Evolutionary conservation across 805 yeast species (phyloP), one percentile per base, ranked within the genome.

Genomic region (Kodamaea hsintzibuensis): DNA sequence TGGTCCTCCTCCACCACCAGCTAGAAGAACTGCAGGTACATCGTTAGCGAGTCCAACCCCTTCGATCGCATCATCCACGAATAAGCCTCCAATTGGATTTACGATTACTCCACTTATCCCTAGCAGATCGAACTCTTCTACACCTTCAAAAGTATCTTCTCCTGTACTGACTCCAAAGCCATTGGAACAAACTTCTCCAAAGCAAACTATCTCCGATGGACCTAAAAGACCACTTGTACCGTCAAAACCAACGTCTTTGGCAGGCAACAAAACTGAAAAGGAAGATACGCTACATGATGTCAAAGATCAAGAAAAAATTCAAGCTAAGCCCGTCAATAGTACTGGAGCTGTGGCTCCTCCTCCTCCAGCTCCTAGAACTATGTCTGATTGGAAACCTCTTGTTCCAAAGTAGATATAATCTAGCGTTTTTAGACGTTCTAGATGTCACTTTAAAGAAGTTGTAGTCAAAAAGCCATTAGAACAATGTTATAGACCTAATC

Each of bases 351-450:
- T 33, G 5, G 48, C 44, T n/a, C 45, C 56, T 18, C 47, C 48
- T n/a, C 42, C 51, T 7, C 52, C 55, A 19, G 47, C 43, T 9
- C 52, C 61, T 44, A 18, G 54, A 40, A 45, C 69, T 1, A 68
- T 79, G 75, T 73, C 80, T 6, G 78, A 79, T 22, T 80, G 84
- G 84, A 78, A 77, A 50, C 83, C 84, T 4, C 65, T 80, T 49
- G 70, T 77, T 18, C 84, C 84, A 6, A 79, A 78, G 59, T 79
- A 62, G 35, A 6, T 6, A 22, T 22, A 16, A n/a, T 16, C 17
- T 30, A 16, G 13, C 16, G 7, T 45, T 27, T n/a, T 19, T 45
- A 33, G 14, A 5, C 8, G 35, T 38, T 38, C 16, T 14, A 38
- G 42, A 14, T n/a, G 33, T 8, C 2, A 25, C 6, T 19, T 5